Evolutionary conservation across 2,329 filamentous ascomycete genomes (phyloP), one percentile per base, ranked within the genome.

Genomic region (Coleophoma eucalyptorum): DNA sequence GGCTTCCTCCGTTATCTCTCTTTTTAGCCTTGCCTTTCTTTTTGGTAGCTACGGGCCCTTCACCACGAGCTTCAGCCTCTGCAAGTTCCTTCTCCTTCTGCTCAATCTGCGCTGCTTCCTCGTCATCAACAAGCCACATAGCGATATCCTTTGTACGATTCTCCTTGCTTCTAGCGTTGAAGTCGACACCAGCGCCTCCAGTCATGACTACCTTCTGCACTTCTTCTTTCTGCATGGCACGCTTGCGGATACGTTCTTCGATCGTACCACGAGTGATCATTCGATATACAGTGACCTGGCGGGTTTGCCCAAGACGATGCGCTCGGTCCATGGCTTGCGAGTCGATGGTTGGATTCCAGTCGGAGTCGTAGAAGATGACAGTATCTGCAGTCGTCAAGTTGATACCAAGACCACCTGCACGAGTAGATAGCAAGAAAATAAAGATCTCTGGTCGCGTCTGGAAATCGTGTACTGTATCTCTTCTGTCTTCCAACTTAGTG

Each of bases 331-430:
- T 97, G 70, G 94, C 94, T 69, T 99, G 94, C 48, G 90, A 96
- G 69, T 99, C 94, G 64, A 97, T 97, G 3, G 94, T 97, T 0
- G 94, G 94, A 68, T 99, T 99, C 94, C 94, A 99, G 69, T 99
- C 94, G 11, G 90, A 96, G 68, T 99, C 94, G 78, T 99, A 99
- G 75, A 99, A 99, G 71, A 99, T 97, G 72, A 99, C 94, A 0
- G 94, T 99, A 68, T 99, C 94, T 18, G 94, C 94, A 48, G 89
- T 87, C 5, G 94, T 97, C 59, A 99, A 76, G 66, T 99, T 99
- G 78, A 99, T 99, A 74, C 94, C 94, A 18, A 99, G 80, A 77
- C 94, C 94, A 82, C 94, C 94, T 35, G 94, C 94, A 71, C 94
- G 91, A 0, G 94, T 99, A 18, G 91, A 96, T 38, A 99, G 77